Base-by-base conservation (phyloP, 1,284 basidiomycete genomes). In the Naganishia cerealis region DNA sequence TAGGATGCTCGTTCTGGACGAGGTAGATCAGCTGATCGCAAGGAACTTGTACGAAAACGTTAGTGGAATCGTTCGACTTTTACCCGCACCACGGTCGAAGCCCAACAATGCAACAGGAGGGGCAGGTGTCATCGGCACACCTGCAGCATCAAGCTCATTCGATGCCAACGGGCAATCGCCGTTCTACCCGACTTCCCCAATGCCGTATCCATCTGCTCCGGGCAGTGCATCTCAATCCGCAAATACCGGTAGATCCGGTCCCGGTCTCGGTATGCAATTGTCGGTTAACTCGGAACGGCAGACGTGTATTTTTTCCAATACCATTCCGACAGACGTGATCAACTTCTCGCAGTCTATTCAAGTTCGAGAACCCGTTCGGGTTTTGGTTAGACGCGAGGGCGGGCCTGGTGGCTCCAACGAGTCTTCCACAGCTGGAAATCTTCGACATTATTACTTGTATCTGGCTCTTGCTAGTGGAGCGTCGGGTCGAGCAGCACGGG, bases 1-100 rank as follows among this genome's bases (percentile, higher is more conserved):
- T 61, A 86, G 92, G 39, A 90, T 98, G 80, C 85, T 98, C 65
- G 92, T 97, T 75, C 85, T 99, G 21, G 95, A 99, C 76, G 95
- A 99, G 78, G 94, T 97, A 50, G 95, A 99, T 78, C 96, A 98
- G 78, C 82, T 99, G 71, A 96, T 99, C 76, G 94, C 95, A 9
- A 88, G 95, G 65, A 98, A 98, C 77, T 82, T 98, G 67, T 92
- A 96, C 73, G 95, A 99, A 68, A 92, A 90, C 76, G 94, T 99
- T 26, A 89, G 92, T 79, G 91, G 87, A 73, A 90, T 98, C 73
- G 90, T 94, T 73, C 92, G 93, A 71, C 83, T 94, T 50, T 83
- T 99, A 21, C 95, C 94, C 21, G 85, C 89, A 12, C 89, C 92
- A 40, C 86, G 89, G n/a, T 63, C 71, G 69, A 33, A 70, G 67